Evolutionary conservation across 345 rosid species (phyloP), one percentile per base, ranked within the genome.

Genomic region (Populus euphratica): DNA sequence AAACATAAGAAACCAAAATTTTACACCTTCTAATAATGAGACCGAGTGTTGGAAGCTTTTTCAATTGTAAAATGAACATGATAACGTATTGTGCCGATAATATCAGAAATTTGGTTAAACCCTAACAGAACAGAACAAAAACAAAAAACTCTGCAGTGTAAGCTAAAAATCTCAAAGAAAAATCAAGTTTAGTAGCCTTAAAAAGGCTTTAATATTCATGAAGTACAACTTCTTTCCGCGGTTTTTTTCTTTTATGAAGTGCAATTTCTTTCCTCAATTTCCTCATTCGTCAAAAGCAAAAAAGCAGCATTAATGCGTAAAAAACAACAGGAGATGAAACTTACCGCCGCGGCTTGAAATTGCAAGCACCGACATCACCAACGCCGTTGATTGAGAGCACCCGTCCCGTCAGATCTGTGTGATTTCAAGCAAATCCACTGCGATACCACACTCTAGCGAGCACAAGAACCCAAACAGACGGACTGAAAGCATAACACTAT

Each of bases 291-390:
- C 72, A 69, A 23, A 69, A 59, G 43, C 63, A 50, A 59, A 10
- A 47, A 23, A 23, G 2, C 64, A 59, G 64, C 64, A 59, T 59
- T 23, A 9, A n/a, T 59, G 64, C 25, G 10, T 20, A 7, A 5
- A 5, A 0, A 23, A 41, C 23, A n/a, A 4, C 5, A 11, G 61
- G 73, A 70, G 29, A 33, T 27, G 21, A 68, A 70, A 74, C 23
- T 80, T 88, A 91, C 90, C 91, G 49, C 49, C 18, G 73, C 80
- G 20, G 77, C 62, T 69, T 16, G 78, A 81, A 76, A 68, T 52
- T 74, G 84, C 78, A 47, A 77, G 81, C 88, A 66, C 87, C 91
- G 91, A 86, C 95, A 91, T 87, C 91, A 72, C 90, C 84, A 83
- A 83, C 83, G 89, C 87, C 86, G 83, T 74, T 52, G 81, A 62